Evolutionary conservation across 2,329 filamentous ascomycete genomes (phyloP).

Genomic region (Metarhizium anisopliae): DNA sequence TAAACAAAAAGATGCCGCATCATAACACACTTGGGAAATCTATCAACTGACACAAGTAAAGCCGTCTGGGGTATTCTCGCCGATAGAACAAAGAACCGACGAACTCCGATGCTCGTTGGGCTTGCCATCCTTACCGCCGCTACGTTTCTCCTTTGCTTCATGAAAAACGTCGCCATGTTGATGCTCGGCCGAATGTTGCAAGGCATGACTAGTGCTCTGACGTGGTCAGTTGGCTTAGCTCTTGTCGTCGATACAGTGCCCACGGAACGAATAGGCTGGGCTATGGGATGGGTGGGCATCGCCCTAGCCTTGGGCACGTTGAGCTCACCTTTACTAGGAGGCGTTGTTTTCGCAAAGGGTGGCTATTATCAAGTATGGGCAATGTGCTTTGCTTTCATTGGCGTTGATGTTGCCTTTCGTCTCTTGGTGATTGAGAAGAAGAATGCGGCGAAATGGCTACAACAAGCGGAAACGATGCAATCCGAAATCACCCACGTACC

Average conservation of each 20-base stretch:
- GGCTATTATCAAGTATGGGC: constrained; percentile 26
- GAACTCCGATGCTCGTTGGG: constrained; percentile 23
- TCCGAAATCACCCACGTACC: background rate
- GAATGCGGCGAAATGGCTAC: constrained; percentile 19
- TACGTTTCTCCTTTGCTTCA: constrained; percentile 23
- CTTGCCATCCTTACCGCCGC: constrained; percentile 20
- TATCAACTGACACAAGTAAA: constrained; percentile 8
- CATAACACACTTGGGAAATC: background rate
- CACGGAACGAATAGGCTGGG: constrained; percentile 19
- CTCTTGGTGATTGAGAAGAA: constrained; percentile 24
- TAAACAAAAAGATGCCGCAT: background rate
- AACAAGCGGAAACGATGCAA: background rate
- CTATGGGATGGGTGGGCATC: constrained; percentile 25
- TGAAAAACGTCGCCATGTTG: constrained; percentile 21
- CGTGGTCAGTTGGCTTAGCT: constrained; percentile 27
- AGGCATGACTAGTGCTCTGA: constrained; percentile 23
- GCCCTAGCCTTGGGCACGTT: constrained; percentile 23
- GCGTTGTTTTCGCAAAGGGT: constrained; percentile 22
- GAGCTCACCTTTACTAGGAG: constrained; percentile 22
- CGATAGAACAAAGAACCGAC: constrained; percentile 23
- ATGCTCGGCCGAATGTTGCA: constrained; percentile 23
- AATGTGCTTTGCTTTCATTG: constrained; percentile 26
- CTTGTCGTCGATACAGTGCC: constrained; percentile 26
- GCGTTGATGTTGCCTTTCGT: constrained; percentile 22
- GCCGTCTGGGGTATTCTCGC: constrained; percentile 27